Percentiles rank a stretch among this genome's conserved stretches.
phyloP scores from a whole-genome alignment of 352 stramenopile species.

The Aphanomyces cochlioides region DNA sequence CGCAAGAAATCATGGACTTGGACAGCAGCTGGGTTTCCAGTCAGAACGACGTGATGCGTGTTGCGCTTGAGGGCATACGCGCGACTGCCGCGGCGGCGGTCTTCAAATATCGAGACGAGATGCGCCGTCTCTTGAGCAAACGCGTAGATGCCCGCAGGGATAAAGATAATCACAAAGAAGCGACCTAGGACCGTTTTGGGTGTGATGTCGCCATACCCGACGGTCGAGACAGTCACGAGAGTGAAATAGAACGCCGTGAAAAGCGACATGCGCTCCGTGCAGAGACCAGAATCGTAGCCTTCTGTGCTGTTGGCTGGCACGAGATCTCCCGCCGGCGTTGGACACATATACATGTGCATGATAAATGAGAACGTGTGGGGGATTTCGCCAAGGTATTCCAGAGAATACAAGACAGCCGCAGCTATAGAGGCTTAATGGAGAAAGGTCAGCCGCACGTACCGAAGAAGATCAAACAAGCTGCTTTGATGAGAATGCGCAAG shows the following conservation, averaged over 20 bases:
- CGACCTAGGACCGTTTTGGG: slow-evolving; percentile 79
- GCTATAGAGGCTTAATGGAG: slow-evolving; percentile 33
- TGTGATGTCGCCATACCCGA: slow-evolving; percentile 83
- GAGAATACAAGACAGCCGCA: slow-evolving; percentile 74
- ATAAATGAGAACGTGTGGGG: slow-evolving; percentile 78
- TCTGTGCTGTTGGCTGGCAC: slow-evolving; percentile 54
- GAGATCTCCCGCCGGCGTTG: slow-evolving; percentile 42
- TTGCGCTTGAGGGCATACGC: slow-evolving; percentile 66
- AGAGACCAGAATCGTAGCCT: slow-evolving; percentile 49
- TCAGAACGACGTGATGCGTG: slow-evolving; percentile 80
- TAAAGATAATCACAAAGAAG: slow-evolving; percentile 73
- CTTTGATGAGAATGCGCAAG: slow-evolving; percentile 75
- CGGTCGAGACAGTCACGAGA: slow-evolving; percentile 85
- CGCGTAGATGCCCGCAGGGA: slow-evolving; percentile 83
- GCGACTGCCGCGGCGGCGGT: slow-evolving; percentile 50
- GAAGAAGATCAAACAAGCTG: slow-evolving; percentile 74
- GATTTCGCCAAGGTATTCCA: slow-evolving; percentile 79
- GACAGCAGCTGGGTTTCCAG: slow-evolving; percentile 66
- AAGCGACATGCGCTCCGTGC: slow-evolving; percentile 78
- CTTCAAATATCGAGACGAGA: slow-evolving; percentile 72
- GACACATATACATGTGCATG: slow-evolving; percentile 83
- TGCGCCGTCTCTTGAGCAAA: slow-evolving; percentile 80
- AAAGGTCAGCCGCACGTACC: slow-evolving; percentile 9
- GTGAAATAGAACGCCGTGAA: slow-evolving; percentile 89
- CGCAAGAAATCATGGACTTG: slow-evolving; percentile 85